Conservation (phyloP, 148 eudicot species). For the Arctostaphylos glauca region DNA sequence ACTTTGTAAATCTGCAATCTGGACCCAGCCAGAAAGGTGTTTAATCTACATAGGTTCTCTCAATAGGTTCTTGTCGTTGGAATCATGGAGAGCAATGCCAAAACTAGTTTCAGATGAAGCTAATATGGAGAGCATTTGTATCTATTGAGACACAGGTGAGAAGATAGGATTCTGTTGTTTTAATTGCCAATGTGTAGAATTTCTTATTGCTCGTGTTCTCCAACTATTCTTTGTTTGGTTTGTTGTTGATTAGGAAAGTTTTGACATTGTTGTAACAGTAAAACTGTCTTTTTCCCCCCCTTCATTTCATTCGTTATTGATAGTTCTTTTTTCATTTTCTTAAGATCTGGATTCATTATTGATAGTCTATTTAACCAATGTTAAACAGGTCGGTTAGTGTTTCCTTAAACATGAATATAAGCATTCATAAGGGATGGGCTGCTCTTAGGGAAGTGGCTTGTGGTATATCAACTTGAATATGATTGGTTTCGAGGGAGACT, state of each 20-base stretch:
- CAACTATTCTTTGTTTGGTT: not conserved
- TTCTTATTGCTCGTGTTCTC: not conserved
- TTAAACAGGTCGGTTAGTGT: too few relatives aligned
- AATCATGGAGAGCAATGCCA: not conserved
- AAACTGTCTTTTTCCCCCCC: not conserved
- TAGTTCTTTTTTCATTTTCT: not conserved
- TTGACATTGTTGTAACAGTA: not conserved
- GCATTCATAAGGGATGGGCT: too few relatives aligned
- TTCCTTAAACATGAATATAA: too few relatives aligned
- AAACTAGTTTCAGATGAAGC: not conserved
- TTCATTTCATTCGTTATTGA: not conserved
- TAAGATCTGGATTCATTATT: too few relatives aligned
- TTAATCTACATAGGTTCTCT: not conserved
- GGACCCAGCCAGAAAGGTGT: not conserved
- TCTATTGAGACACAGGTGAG: constrained; percentile 14
- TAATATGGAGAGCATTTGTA: not conserved
- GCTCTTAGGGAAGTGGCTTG: too few relatives aligned
- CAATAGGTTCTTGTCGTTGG: not conserved
- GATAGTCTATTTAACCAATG: too few relatives aligned
- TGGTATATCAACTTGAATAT: too few relatives aligned
- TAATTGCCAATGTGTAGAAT: constrained; percentile 8
- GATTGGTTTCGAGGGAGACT: too few relatives aligned
- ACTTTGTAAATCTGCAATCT: not conserved
- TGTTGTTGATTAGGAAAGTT: not conserved
- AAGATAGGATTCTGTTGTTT: not conserved